Evolutionary conservation across 345 rosid species (phyloP).

Genomic region (Isatis tinctoria): DNA sequence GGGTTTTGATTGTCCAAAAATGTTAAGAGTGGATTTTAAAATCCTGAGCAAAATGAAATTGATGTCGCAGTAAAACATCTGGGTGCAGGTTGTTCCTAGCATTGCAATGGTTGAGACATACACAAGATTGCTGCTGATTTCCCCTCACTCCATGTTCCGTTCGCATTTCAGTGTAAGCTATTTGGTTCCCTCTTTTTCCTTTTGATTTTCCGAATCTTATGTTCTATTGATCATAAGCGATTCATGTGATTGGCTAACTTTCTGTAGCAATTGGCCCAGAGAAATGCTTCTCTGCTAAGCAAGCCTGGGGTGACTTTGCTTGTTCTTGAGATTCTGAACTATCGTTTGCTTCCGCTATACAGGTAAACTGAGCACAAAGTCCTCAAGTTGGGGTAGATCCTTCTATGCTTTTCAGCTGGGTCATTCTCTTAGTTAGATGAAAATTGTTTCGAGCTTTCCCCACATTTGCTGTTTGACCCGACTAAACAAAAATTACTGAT

Average conservation of each 20-base stretch:
- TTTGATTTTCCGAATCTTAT: neutral
- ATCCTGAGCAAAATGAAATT: conserved; percentile 8
- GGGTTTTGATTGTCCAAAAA: neutral
- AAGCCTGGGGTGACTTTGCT: conserved; percentile 90
- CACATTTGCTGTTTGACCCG: conserved; percentile 2
- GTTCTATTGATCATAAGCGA: neutral
- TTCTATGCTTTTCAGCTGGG: neutral
- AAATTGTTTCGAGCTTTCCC: neutral
- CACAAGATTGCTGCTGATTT: conserved; percentile 78
- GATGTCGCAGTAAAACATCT: conserved; percentile 18
- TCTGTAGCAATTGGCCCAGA: conserved; percentile 86
- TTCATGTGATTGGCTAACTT: conserved; percentile 23
- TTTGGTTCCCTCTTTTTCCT: conserved; percentile 15
- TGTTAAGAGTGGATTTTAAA: neutral
- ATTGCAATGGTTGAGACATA: conserved; percentile 99
- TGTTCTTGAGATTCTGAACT: conserved; percentile 90
- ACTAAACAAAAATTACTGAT: conserved; percentile 2
- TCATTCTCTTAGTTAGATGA: neutral
- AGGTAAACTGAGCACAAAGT: conserved; percentile 42
- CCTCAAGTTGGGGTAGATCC: conserved; percentile 7
- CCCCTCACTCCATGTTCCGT: conserved; percentile 90
- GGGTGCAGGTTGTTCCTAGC: conserved; percentile 84
- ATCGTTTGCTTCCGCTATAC: conserved; percentile 93
- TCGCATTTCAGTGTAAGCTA: conserved; percentile 78
- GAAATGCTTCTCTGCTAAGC: conserved; percentile 74